These are phyloP conservation scores for Nothophoma quercina DNA, from an alignment of 2,329 filamentous ascomycete genomes.

Conservation along the genomic window DNA sequence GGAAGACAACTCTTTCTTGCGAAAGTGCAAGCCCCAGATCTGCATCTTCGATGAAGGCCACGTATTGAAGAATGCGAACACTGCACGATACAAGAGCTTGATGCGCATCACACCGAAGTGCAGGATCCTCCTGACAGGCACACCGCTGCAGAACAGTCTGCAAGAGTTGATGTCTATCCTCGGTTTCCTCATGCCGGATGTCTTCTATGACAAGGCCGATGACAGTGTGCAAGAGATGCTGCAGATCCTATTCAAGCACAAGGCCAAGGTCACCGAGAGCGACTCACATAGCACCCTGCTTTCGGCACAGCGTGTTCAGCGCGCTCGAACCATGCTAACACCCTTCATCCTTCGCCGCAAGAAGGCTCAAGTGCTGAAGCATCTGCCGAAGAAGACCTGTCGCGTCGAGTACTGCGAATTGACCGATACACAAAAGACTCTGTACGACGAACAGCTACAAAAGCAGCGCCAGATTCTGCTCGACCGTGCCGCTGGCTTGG, in stretches of 20 bases:
- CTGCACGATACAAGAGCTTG: conserved; percentile 80
- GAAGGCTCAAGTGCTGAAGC: conserved; percentile 86
- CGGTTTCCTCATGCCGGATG: conserved; percentile 87
- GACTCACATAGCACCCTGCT: conserved; percentile 77
- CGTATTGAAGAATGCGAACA: conserved; percentile 86
- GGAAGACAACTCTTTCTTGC: conserved; percentile 69
- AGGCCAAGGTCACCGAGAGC: conserved; percentile 81
- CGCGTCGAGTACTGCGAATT: conserved; percentile 83
- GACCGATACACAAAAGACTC: conserved; percentile 72
- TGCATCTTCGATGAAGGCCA: conserved; percentile 95
- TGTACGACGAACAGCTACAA: conserved; percentile 76
- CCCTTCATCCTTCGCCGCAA: conserved; percentile 94
- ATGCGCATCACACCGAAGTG: conserved; percentile 81
- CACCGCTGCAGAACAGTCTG: conserved; percentile 92
- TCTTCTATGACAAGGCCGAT: conserved; percentile 74
- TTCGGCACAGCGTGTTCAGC: conserved; percentile 83
- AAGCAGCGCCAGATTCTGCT: conserved; percentile 67
- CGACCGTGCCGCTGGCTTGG: conserved; percentile 64
- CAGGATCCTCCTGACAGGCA: conserved; percentile 86
- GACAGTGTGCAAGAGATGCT: conserved; percentile 72
- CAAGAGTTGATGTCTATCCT: conserved; percentile 90
- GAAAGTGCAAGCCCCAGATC: conserved; percentile 62
- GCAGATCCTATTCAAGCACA: conserved; percentile 89
- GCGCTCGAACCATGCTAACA: conserved; percentile 89
- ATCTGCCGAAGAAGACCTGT: conserved; percentile 81